These are phyloP conservation scores for Petunia axillaris DNA, from an alignment of 257 asterid genomes.

Conservation along the genomic window DNA sequence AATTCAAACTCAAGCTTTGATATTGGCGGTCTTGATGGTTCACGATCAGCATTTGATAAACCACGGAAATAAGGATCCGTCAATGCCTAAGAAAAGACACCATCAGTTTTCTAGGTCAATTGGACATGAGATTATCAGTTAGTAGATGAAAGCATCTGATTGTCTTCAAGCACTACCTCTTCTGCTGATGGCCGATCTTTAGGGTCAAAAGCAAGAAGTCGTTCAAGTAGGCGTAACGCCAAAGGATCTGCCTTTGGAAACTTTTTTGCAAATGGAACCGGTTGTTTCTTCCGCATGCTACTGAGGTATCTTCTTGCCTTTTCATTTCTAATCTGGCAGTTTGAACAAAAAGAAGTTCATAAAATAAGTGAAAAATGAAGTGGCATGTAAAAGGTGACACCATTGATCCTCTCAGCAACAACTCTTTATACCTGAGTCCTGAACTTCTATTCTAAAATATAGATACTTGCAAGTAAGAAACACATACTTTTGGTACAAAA, in stretches of 20 bases:
- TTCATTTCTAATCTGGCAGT: conserved; percentile 94
- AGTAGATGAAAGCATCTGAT: not conserved
- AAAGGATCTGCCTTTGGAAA: conserved; percentile 82
- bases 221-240: conserved; percentile 78
- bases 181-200: conserved; percentile 94
- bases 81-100: conserved; percentile 59
- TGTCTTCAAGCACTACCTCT: conserved; percentile 51
- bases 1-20: conserved; percentile 96
- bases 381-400: conserved; percentile 18
- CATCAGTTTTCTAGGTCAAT: conserved; percentile 20
- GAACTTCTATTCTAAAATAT: conserved; percentile 4
- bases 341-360: conserved; percentile 30
- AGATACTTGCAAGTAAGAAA: not conserved
- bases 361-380: conserved; percentile 21
- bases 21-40: conserved; percentile 82
- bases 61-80: conserved; percentile 80
- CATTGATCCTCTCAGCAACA: not conserved
- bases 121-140: not conserved
- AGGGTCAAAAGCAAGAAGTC: conserved; percentile 91
- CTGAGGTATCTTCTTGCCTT: conserved; percentile 96
- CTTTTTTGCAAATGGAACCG: conserved; percentile 74
- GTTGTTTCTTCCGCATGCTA: conserved; percentile 85
- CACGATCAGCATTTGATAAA: conserved; percentile 79
- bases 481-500: not conserved
- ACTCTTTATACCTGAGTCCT: not conserved